These are phyloP conservation scores for Isabelozyma rhagii DNA, from an alignment of 805 yeast genomes.

Conservation along the genomic window DNA sequence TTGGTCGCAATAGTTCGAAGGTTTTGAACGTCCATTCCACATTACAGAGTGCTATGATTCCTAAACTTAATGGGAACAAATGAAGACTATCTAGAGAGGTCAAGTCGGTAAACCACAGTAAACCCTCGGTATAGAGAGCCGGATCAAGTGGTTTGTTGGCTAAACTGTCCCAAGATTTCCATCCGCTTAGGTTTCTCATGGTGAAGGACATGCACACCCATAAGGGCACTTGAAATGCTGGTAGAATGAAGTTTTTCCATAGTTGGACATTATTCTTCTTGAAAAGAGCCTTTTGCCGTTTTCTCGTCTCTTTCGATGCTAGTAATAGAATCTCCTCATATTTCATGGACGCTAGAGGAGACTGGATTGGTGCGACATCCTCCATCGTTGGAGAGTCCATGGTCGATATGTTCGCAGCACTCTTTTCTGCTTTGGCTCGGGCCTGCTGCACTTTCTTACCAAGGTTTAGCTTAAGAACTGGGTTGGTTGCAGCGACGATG, in stretches of 20 bases:
- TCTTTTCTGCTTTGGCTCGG: constrained; percentile 15
- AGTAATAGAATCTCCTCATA: constrained; percentile 77
- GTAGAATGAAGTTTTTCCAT: constrained; percentile 77
- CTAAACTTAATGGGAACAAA: constrained; percentile 67
- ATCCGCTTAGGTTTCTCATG: constrained; percentile 72
- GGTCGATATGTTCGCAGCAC: constrained; percentile 12
- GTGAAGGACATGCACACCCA: constrained; percentile 81
- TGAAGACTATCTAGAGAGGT: constrained; percentile 59
- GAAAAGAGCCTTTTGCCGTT: constrained; percentile 71
- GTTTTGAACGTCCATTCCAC: constrained; percentile 79
- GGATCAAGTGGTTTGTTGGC: constrained; percentile 49
- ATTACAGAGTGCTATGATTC: constrained; percentile 68
- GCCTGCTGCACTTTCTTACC: constrained; percentile 47
- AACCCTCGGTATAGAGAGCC: constrained; percentile 48
- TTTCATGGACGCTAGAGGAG: constrained; percentile 45
- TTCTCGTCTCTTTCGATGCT: constrained; percentile 73
- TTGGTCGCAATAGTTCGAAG: constrained; percentile 47
- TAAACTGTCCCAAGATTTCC: constrained; percentile 44
- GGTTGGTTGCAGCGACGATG: constrained; percentile 68
- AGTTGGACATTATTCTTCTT: constrained; percentile 63
- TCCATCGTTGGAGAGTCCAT: not conserved
- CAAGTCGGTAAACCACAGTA: constrained; percentile 61
- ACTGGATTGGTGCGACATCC: constrained; percentile 9
- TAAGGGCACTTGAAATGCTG: constrained; percentile 79
- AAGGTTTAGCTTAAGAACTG: constrained; percentile 60